Evolutionary conservation across 2,329 filamentous ascomycete species (phyloP), one percentile per base, ranked within the genome.

Genomic region (Ceratocystis eucalypticola): DNA sequence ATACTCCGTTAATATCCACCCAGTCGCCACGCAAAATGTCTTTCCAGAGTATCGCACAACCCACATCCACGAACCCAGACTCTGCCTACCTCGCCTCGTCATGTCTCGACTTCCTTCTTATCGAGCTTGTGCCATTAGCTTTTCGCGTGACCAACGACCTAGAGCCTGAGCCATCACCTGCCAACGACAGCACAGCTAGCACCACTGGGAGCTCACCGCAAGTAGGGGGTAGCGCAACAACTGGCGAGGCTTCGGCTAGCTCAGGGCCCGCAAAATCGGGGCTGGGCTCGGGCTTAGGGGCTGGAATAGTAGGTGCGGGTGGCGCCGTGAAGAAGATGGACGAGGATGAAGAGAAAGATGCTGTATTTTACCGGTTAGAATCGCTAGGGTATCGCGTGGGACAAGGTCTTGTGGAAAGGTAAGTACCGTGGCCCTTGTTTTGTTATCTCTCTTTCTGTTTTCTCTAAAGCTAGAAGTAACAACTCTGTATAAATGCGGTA

Each of bases 81-180:
- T 88, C 88, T 67, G 84, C 85, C 68, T 89, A 92, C 77, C 81
- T 96, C 71, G 88, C 84, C 77, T 85, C 88, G 67, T 94, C 93
- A 61, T 91, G 89, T 74, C 85, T 99, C 72, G 94, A 99, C 76
- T 88, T 99, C 71, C 84, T 99, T 66, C 84, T 99, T 71, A 97
- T 97, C 74, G 94, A 99, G 79, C 84, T 99, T 66, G 94, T 99
- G 17, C 94, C 94, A 48, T 88, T 97, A 80, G 89, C 93, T 4
- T 91, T 95, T 76, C 86, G 94, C 70, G 82, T 97, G 69, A 87
- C 90, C 25, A 84, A 86, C 72, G 87, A 94, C 72, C 80, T 91
- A 3, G 84, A 85, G 67, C 77, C 77, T 37, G 74, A 76, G 64
- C 75, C 81, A 68, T 74, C 79, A 68, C 65, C 69, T 25, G 63